Conservation (phyloP, 2,329 filamentous ascomycete genomes). For the Colletotrichum lindemuthianum region DNA sequence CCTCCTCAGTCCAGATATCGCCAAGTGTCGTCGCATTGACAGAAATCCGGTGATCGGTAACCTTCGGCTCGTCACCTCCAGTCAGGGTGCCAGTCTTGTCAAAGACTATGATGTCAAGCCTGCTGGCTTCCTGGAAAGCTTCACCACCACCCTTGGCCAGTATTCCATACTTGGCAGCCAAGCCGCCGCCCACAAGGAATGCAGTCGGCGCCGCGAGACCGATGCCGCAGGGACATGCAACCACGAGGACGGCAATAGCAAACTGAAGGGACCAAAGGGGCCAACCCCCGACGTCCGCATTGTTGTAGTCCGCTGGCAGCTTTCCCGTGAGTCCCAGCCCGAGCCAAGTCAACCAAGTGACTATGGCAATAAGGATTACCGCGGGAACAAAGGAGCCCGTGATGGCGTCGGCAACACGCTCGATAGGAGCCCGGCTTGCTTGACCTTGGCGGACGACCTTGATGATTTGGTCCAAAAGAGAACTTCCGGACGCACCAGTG, state of each 20-base stretch:
- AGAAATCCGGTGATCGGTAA: constrained; percentile 58
- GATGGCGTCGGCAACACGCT: constrained; percentile 56
- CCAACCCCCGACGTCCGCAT: constrained; percentile 53
- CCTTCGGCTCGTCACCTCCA: constrained; percentile 65
- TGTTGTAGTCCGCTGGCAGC: constrained; percentile 52
- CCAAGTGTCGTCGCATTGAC: no score
- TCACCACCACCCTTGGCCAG: constrained; percentile 78
- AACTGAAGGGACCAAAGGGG: constrained; percentile 66
- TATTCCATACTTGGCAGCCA: constrained; percentile 76
- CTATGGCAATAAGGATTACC: constrained; percentile 53
- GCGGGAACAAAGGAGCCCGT: constrained; percentile 59
- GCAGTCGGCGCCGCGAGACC: constrained; percentile 79
- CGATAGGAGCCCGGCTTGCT: constrained; percentile 56
- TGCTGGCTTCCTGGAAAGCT: constrained; percentile 78
- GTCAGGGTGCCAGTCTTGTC: constrained; percentile 83
- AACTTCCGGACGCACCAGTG: constrained; percentile 52
- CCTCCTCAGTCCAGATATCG: constrained; percentile 5
- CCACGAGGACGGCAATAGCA: constrained; percentile 80
- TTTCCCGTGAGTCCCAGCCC: constrained; percentile 50
- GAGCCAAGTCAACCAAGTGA: constrained; percentile 57
- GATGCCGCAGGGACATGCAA: constrained; percentile 79
- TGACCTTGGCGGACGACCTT: constrained; percentile 59
- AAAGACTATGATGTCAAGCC: constrained; percentile 75
- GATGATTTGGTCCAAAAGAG: constrained; percentile 61
- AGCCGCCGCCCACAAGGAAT: constrained; percentile 76